Evolutionary conservation across 1,139 yeast genomes (phyloP).

Genomic region (Williopsis jadinii): DNA sequence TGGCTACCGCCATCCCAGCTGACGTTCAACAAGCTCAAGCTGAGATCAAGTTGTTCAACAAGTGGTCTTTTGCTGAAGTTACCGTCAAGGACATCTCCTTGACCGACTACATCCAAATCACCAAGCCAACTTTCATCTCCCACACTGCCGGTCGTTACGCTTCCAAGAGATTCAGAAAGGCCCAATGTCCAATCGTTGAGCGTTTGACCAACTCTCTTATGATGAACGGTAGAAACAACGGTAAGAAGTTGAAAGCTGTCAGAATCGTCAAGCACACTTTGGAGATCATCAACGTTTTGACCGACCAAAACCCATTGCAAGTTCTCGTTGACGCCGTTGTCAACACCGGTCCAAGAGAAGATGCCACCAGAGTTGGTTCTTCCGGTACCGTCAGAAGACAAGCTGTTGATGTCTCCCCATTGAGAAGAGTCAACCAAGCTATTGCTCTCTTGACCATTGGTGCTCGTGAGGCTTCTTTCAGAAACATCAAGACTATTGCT

Average conservation of each 20-base stretch:
- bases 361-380: constrained; percentile 99
- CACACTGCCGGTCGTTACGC: constrained; percentile 99
- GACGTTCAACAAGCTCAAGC: constrained; percentile 94
- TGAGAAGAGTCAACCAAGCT: constrained; percentile 99
- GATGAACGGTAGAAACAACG: constrained; percentile 99
- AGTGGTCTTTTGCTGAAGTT: constrained; percentile 97
- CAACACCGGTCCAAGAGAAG: constrained; percentile 99
- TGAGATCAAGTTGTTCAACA: constrained; percentile 98
- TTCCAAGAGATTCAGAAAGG: constrained; percentile 99
- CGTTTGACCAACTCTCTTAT: constrained; percentile 99
- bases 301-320: constrained; percentile 99
- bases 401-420: constrained; percentile 99
- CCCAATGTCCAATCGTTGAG: constrained; percentile 99
- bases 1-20: constrained; percentile 94
- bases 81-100: constrained; percentile 97
- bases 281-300: constrained; percentile 94
- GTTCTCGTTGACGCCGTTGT: constrained; percentile 98
- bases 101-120: constrained; percentile 96
- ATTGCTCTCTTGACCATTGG: constrained; percentile 97
- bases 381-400: constrained; percentile 99
- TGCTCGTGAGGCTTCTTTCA: constrained; percentile 99
- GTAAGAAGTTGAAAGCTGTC: constrained; percentile 99
- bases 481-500: constrained; percentile 99
- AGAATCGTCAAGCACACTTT: constrained; percentile 99
- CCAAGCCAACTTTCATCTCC: constrained; percentile 95